Percentiles rank a stretch among this genome's conserved stretches.
phyloP scores from a whole-genome alignment of 352 stramenopile species.

The Globisporangium paroecandrum region DNA sequence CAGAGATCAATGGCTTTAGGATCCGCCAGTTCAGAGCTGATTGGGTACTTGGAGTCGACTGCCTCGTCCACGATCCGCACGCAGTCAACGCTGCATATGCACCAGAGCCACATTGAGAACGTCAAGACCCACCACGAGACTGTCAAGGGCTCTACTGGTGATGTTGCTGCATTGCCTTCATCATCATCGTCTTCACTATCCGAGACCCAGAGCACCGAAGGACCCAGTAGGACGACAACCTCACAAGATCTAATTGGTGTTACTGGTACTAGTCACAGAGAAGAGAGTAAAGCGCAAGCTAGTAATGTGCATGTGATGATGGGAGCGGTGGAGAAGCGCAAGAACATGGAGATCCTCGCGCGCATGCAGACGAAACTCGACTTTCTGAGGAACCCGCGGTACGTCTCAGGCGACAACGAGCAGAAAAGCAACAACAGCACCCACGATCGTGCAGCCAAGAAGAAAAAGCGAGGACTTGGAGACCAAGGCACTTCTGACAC shows the following conservation, averaged over 20 bases:
- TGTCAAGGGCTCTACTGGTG: not conserved
- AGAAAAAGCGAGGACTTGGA: not conserved
- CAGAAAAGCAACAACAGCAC: not conserved
- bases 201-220: not conserved
- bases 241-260: slow-evolving; percentile 2
- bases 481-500: not conserved
- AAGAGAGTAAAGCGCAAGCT: not conserved
- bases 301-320: slow-evolving; percentile 21
- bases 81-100: slow-evolving; percentile 39
- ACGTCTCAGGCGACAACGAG: slow-evolving; percentile 9
- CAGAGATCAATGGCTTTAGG: slow-evolving; percentile 19
- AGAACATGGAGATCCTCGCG: slow-evolving; percentile 64
- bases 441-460: not conserved
- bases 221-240: not conserved
- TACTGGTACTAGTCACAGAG: not conserved
- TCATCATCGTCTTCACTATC: not conserved
- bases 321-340: slow-evolving; percentile 44
- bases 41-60: slow-evolving; percentile 63
- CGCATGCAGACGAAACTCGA: slow-evolving; percentile 81
- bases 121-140: slow-evolving; percentile 29
- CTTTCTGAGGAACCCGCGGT: slow-evolving; percentile 68
- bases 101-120: slow-evolving; percentile 39
- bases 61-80: slow-evolving; percentile 40
- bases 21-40: slow-evolving; percentile 14
- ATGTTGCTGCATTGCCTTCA: not conserved